These are phyloP conservation scores for Mycena galericulata DNA, from an alignment of 768 basidiomycete genomes.

Conservation along the genomic window DNA sequence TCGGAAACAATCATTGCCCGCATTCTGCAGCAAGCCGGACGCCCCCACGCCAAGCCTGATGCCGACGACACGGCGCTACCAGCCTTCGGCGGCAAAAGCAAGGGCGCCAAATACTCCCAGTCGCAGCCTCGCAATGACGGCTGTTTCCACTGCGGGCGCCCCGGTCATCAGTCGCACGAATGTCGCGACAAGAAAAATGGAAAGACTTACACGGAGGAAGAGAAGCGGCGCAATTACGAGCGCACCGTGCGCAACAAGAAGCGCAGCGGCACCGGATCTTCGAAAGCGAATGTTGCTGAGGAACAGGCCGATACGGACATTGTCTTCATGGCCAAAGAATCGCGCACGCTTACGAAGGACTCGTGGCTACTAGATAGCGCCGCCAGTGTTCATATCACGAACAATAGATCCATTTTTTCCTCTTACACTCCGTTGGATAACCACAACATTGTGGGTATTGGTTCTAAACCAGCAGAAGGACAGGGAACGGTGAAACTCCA, in stretches of 20 bases:
- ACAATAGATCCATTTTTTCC: constrained; percentile 14
- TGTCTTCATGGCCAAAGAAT: constrained; percentile 1
- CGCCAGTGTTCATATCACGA: constrained; percentile 23
- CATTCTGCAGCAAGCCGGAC: too few relatives aligned
- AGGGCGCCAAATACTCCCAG: too few relatives aligned
- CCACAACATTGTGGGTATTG: constrained; percentile 20
- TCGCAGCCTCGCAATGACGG: too few relatives aligned
- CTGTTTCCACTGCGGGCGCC: too few relatives aligned
- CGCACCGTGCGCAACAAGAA: neutral
- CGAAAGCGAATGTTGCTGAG: constrained; percentile 16
- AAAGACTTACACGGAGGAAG: constrained; percentile 6
- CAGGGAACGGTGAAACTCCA: neutral
- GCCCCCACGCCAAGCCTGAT: too few relatives aligned
- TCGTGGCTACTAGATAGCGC: constrained; percentile 24
- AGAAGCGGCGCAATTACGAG: constrained; percentile 18
- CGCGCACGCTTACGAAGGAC: constrained; percentile 3
- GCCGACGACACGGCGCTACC: too few relatives aligned
- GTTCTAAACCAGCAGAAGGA: constrained; percentile 12
- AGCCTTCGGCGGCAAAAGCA: too few relatives aligned
- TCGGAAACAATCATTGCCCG: too few relatives aligned
- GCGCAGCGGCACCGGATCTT: neutral
- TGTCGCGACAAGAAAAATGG: too few relatives aligned
- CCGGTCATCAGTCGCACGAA: constrained; percentile 1
- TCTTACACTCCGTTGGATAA: constrained; percentile 5
- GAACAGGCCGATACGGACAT: constrained; percentile 3